Base-by-base conservation (phyloP, 129 eudicot genomes). In the Scalesia atractyloides region DNA sequence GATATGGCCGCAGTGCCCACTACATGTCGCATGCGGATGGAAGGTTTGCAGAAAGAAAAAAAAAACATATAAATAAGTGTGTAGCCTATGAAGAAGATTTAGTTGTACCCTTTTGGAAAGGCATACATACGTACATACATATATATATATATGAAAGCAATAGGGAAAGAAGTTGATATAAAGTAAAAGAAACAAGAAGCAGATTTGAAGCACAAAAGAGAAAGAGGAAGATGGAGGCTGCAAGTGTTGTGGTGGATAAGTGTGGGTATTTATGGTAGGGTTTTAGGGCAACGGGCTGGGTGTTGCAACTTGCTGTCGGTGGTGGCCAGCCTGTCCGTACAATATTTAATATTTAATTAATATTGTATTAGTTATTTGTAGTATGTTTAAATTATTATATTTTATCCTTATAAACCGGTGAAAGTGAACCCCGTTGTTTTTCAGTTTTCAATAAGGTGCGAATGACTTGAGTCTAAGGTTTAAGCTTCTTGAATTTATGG, bases 1-100 rank as follows among this genome's bases (percentile, higher is more conserved):
- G 22, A 74, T 74, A 78, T 82, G 86, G 86, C 80, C 83, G 83
- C 86, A 73, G 39, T 78, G 83, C 86, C 83, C 86, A 82, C 78
- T 9, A 47, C 68, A 50, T 69, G 86, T 82, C 73, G 70, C 83
- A 82, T 46, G 83, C 86, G 86, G 83, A 78, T 82, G 86, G 86
- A 82, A 82, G 86, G 61, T 65, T 82, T 82, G 86, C 86, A 82
- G 64, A 1, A 33, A 22, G 14, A 24, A 12, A 44, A 33, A 15
- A 10, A 10, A 2, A 26, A 50, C 15, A 73, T 8, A 5, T 36
- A 7, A 30, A 17, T 5, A 26, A 14, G n/a, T 8, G 48, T 68
- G 44, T 76, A 76, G 52, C 22, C 5, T 49, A 36, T 26, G 9
- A 6, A 6, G 44, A 70, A 77, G 53, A 75, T 75, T 59, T 60